Conservation (phyloP, 345 rosid genomes). For the Euphorbia lathyris region DNA sequence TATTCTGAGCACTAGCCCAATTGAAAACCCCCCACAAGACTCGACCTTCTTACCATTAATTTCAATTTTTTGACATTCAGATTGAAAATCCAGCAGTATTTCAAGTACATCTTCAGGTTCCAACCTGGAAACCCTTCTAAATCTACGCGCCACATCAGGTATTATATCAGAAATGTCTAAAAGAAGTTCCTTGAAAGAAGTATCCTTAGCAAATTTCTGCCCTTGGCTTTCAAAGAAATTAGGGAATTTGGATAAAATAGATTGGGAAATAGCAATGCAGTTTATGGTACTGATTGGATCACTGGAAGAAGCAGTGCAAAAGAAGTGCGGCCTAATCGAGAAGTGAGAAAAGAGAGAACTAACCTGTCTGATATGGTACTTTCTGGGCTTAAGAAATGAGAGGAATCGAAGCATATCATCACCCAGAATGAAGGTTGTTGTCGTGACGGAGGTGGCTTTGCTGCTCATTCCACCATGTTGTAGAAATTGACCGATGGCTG, state of each 20-base stretch:
- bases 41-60: slow-evolving; percentile 43
- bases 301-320: slow-evolving; percentile 13
- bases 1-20: slow-evolving; percentile 38
- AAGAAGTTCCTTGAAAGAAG: slow-evolving; percentile 46
- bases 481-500: not conserved
- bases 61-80: slow-evolving; percentile 37
- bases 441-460: not conserved
- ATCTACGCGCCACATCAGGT: slow-evolving; percentile 55
- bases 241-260: slow-evolving; percentile 29
- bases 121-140: slow-evolving; percentile 41
- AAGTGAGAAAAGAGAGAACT: slow-evolving; percentile 24
- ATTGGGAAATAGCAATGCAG: slow-evolving; percentile 27
- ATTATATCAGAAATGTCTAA: slow-evolving; percentile 52
- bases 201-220: slow-evolving; percentile 22
- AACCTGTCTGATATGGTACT: slow-evolving; percentile 28
- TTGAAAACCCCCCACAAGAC: slow-evolving; percentile 63
- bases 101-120: slow-evolving; percentile 60
- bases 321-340: slow-evolving; percentile 15
- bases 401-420: slow-evolving; percentile 37
- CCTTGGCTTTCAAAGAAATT: slow-evolving; percentile 17
- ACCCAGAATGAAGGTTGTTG: not conserved
- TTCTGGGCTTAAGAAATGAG: slow-evolving; percentile 24
- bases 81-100: slow-evolving; percentile 45
- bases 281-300: slow-evolving; percentile 24
- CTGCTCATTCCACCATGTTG: slow-evolving; percentile 3